Conservation (phyloP, 148 eudicot genomes). For the Oxyria digyna region DNA sequence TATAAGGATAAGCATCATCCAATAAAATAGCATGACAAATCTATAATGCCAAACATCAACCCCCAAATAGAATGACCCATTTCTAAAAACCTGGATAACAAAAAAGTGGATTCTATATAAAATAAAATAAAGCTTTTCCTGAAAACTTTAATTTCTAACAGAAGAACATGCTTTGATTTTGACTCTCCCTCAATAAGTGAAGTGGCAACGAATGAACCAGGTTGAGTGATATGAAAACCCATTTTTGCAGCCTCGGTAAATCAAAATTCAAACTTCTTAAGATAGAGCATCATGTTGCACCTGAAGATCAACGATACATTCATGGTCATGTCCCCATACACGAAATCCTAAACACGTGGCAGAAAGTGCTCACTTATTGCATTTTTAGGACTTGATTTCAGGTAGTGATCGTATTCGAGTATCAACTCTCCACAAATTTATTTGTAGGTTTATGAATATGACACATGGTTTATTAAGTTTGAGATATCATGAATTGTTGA, state of each 20-base stretch:
- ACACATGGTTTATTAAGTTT: no score
- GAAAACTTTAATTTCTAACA: slow-evolving; percentile 79
- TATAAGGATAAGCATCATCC: no score
- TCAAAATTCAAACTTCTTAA: not conserved
- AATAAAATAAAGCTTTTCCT: not conserved
- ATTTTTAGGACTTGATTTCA: slow-evolving; percentile 98
- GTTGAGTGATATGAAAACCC: slow-evolving; percentile 99
- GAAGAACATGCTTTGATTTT: slow-evolving; percentile 89
- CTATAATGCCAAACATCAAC: no score
- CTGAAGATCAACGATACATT: slow-evolving; percentile 97
- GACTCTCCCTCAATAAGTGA: slow-evolving; percentile 97
- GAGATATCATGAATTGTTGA: no score
- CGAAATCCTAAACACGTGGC: slow-evolving; percentile 88
- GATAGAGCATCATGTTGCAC: slow-evolving; percentile 20
- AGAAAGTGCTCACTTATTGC: slow-evolving; percentile 97
- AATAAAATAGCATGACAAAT: no score
- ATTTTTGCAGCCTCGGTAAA: slow-evolving; percentile 72
- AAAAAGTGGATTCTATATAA: not conserved
- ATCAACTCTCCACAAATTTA: no score
- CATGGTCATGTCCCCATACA: slow-evolving; percentile 99
- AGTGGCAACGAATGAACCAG: slow-evolving; percentile 98
- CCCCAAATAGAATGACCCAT: no score
- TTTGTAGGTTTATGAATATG: no score
- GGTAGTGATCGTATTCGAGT: no score
- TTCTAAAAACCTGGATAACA: no score